These are phyloP conservation scores for Mucor indicus DNA, from an alignment of 371 early-diverging fungal species.

Conservation along the genomic window DNA sequence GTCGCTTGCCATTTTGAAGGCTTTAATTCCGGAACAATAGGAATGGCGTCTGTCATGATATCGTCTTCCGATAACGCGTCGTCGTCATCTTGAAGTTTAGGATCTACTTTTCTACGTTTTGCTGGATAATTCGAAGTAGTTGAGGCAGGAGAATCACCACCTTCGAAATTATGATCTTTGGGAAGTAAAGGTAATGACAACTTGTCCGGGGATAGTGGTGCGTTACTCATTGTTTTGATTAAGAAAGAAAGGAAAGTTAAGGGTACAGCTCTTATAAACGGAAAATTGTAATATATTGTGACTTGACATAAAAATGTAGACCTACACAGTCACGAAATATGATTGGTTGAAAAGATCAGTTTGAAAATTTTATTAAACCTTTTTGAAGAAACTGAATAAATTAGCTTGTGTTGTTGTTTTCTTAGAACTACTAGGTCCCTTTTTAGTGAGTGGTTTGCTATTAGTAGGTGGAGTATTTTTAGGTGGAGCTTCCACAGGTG, in stretches of 20 bases:
- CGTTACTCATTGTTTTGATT: slow-evolving; percentile 2
- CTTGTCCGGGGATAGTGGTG: slow-evolving; percentile 17
- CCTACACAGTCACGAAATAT: no score
- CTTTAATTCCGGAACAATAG: slow-evolving; percentile 18
- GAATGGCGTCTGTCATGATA: slow-evolving; percentile 8
- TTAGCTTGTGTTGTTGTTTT: slow-evolving; percentile 5
- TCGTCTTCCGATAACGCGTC: slow-evolving; percentile 6
- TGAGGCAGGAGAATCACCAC: slow-evolving; percentile 40
- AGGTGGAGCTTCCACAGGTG: not conserved
- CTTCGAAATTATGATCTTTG: slow-evolving; percentile 37
- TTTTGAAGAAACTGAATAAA: slow-evolving; percentile 16
- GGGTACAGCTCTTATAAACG: no score
- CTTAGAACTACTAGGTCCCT: not conserved
- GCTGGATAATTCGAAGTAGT: slow-evolving; percentile 20
- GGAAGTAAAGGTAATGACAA: slow-evolving; percentile 19
- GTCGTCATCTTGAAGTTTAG: slow-evolving; percentile 1
- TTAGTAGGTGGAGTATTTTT: not conserved
- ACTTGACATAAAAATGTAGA: no score
- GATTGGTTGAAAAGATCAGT: no score
- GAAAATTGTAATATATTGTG: no score
- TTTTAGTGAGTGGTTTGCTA: not conserved
- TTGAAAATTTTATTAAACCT: not conserved
- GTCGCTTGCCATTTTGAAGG: slow-evolving; percentile 60
- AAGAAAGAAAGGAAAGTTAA: no score
- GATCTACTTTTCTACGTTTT: slow-evolving; percentile 32